Evolutionary conservation across 2,329 filamentous ascomycete species (phyloP), one percentile per base, ranked within the genome.

Genomic region (Sporothrix curviconia): DNA sequence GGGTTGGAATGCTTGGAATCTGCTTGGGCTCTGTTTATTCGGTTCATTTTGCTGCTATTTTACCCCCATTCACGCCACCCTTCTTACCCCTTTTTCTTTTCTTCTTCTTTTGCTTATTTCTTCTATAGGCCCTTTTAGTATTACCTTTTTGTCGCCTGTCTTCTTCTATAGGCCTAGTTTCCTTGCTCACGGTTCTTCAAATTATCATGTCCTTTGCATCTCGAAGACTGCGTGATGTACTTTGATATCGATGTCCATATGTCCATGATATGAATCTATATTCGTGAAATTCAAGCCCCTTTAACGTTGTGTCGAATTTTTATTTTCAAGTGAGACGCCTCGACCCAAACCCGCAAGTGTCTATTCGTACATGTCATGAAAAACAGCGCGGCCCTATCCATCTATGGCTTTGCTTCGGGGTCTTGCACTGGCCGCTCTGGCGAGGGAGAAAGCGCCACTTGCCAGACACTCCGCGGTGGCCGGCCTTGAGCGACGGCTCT

Each of bases 1-100:
- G 19, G 19, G 19, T 39, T 15, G 17, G 19, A 54, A 59, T n/a
- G n/a, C n/a, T n/a, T n/a, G n/a, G n/a, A 58, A 61, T 64, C 53
- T 19, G 60, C 52, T 64, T 52, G 55, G 56, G 61, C 63, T 55
- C 14, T 14, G 8, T n/a, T 7, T 32, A 32, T 47, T 7, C 6
- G 24, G 12, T 25, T 42, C 32, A 50, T 49, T 34, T 49, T 56
- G 28, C 25, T 53, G 17, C 17, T 51, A 49, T 32, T 28, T 43
- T 30, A 22, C 57, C 57, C n/a, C n/a, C 56, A 52, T 55, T 36
- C 39, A 8, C 17, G 25, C n/a, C n/a, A n/a, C n/a, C n/a, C 8
- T 34, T 44, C 25, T 22, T 40, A 2, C 3, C 36, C 5, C 15
- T 28, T n/a, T 22, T 15, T 56, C 39, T 32, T 30, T 7, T 32